These are phyloP conservation scores for Cordyceps militaris DNA, from an alignment of 2,329 filamentous ascomycete species.

Conservation along the genomic window DNA sequence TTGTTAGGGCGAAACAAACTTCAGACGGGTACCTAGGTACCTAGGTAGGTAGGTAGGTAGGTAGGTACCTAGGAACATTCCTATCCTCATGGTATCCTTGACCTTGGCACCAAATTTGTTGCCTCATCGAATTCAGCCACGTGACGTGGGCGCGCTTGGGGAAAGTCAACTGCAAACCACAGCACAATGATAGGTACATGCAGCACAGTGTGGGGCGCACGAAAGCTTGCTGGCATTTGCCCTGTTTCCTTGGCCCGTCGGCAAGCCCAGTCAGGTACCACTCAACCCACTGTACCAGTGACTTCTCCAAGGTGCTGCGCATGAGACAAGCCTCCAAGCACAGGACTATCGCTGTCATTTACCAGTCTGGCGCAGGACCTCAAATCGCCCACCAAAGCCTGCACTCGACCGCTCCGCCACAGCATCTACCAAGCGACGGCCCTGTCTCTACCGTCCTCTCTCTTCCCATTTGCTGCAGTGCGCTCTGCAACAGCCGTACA, in stretches of 20 bases:
- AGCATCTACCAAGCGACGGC: neutral
- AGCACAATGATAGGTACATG: constrained; percentile 2
- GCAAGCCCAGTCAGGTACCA: constrained; percentile 5
- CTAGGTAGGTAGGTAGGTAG: too few species aligned
- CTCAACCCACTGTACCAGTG: too few species aligned
- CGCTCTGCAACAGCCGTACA: constrained; percentile 4
- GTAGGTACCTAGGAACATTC: too few species aligned
- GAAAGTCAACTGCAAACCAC: neutral
- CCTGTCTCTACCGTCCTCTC: neutral
- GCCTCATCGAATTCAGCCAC: neutral
- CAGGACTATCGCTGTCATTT: constrained; percentile 9
- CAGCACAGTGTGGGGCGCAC: constrained; percentile 6
- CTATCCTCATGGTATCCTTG: neutral
- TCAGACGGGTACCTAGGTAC: too few species aligned
- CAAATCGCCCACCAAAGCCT: neutral
- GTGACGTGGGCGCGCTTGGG: constrained; percentile 7
- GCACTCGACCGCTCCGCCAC: neutral
- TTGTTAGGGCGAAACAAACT: too few species aligned
- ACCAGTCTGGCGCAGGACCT: neutral
- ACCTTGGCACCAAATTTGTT: neutral
- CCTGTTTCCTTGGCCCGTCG: constrained; percentile 4
- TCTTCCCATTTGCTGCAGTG: neutral
- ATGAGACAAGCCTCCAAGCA: constrained; percentile 6
- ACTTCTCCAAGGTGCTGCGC: constrained; percentile 10
- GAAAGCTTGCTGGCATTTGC: constrained; percentile 1